Evolutionary conservation across 805 yeast genomes (phyloP), one percentile per base, ranked within the genome.

Genomic region (Scheffersomyces amazonensis): DNA sequence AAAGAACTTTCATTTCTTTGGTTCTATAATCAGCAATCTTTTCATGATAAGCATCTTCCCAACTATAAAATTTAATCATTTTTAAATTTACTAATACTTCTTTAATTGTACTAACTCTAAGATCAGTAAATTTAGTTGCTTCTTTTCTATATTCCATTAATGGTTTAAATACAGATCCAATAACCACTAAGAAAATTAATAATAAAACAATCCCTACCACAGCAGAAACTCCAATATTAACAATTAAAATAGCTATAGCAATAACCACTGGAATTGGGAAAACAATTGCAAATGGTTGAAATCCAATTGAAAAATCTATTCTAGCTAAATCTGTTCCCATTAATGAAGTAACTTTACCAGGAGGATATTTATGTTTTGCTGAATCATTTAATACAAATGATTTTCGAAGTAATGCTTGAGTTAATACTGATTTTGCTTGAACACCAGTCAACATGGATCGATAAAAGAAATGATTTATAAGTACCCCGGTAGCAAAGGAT

Each of bases 1-100:
- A 69, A 42, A 88, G 72, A 35, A 69, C 62, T 5, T 52, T 47
- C 69, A 83, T 78, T 58, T 88, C 96, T 17, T 61, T 49, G 0
- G 52, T 48, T 53, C 96, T 76, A 16, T 75, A 66, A 16, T 65
- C 69, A n/a, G 75, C 51, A 19, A 89, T 71, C 38, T 71, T 62
- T 4, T 69, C 54, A 34, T 69, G 69, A 53, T 86, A 89, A 0
- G 96, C 87, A 28, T 66, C 66, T 60, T 88, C 96, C 96, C 96
- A 88, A 1, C 93, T 85, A 56, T 87, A 88, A 56, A 75, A 83
- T 63, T 88, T 88, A 56, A 88, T 84, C 60, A 81, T 74, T 51
- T 85, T 85, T 73, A 88, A 74, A 44, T 83, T 78, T 52, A 75
- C 78, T 44, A 89, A 64, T 27, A 87, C 74, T 56, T 88, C 96